Percentiles rank a stretch among this genome's conserved stretches.
These are phyloP conservation scores for Ogataea hybrid DNA, from an alignment of 1,139 yeast species.

Conservation along the genomic window DNA sequence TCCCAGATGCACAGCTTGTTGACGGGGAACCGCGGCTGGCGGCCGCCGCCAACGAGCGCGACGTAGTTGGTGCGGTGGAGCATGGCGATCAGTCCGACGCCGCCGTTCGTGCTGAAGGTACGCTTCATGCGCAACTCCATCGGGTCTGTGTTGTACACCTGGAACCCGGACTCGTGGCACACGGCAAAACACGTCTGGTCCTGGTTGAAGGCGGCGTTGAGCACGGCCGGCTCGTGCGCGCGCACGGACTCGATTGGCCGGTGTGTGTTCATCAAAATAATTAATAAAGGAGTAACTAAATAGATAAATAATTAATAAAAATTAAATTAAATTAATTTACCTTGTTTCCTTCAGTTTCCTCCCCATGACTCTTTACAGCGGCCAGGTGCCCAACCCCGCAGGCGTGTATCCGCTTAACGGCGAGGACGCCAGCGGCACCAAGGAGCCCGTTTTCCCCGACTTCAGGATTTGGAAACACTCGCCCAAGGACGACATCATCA, in stretches of 20 bases:
- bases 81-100: conserved; percentile 78
- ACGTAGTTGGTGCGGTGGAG: conserved; percentile 86
- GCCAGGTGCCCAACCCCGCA: conserved; percentile 32
- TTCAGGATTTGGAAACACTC: conserved; percentile 76
- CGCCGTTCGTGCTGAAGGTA: conserved; percentile 44
- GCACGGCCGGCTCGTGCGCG: conserved; percentile 40
- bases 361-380: conserved; percentile 11
- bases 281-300: too few species aligned
- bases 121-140: conserved; percentile 75
- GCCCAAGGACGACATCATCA: conserved; percentile 49
- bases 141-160: conserved; percentile 88
- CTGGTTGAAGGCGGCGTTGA: conserved; percentile 75
- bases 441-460: conserved; percentile 58
- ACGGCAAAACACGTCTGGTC: conserved; percentile 89
- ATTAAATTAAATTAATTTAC: neutral
- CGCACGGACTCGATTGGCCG: conserved; percentile 30
- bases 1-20: conserved; percentile 89
- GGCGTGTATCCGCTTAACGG: conserved; percentile 37
- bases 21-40: conserved; percentile 69
- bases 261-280: conserved; percentile 40
- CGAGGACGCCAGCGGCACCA: conserved; percentile 15
- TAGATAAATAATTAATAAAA: neutral
- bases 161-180: conserved; percentile 77
- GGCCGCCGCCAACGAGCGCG: conserved; percentile 88
- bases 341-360: too few species aligned